Base-by-base conservation (phyloP, 192 early-diverging fungal genomes). In the Coemansia furcata region DNA sequence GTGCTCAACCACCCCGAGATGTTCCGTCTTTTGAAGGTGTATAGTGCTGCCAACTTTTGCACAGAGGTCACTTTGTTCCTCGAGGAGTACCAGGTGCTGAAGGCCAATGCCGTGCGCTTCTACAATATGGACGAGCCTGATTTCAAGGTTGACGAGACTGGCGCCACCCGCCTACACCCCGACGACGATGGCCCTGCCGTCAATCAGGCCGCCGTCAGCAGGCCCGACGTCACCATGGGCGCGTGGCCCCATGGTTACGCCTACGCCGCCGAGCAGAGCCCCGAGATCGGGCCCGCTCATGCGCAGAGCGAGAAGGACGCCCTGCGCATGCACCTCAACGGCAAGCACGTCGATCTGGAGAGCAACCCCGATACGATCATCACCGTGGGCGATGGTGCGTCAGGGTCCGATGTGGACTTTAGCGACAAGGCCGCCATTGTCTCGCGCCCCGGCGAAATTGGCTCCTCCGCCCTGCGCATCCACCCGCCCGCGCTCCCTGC, bases 31-130 rank as follows among this genome's bases (percentile, higher is more conserved):
- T 73, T 82, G 42, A 77, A 79, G 61, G 68, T 81, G 29, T 82
- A 78, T 47, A 76, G 73, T 38, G 80, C 80, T 0, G 76, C 84
- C 37, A 77, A 85, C 68, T 82, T 82, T 67, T 82, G 79, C 37
- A 74, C 80, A 1, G 79, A 82, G 42, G 71, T 85, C 50, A 78
- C 80, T 19, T 58, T 82, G 63, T 85, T 85, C 60, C 63, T 85
- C 8, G 84, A 85, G 47, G 80, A 85, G 66, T 85, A 85, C 67
- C 79, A 82, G 40, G 71, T 76, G 50, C 84, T 85, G 54, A 85
- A 85, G 62, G 76, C 76, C 44, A 78, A 76, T 50, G 78, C 80
- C 9, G 77, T 83, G 58, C 73, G 76, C 58, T 83, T 83, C 65
- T 83, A 78, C 71, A 83, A 83, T 49, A 83, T 83, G 15, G 81